phyloP scores from a whole-genome alignment of 2,329 filamentous ascomycete species.

The Trichophyton benhamiae region DNA sequence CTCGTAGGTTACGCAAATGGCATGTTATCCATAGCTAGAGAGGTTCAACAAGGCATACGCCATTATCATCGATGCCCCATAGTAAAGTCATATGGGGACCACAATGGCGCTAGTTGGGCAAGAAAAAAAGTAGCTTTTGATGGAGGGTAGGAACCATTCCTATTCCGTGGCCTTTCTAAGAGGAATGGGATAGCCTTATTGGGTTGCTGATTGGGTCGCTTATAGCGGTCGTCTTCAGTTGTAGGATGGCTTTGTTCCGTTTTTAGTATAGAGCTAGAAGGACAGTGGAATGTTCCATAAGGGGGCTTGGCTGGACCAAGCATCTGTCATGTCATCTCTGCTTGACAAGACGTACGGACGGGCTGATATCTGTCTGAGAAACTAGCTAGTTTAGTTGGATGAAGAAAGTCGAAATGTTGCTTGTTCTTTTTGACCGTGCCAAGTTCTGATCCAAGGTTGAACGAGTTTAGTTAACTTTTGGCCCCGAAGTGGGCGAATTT shows the following conservation, averaged over 20 bases:
- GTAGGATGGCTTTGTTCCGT: slow-evolving; percentile 1
- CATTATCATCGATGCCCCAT: too few relatives aligned
- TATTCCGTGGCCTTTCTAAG: neutral
- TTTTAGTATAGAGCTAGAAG: slow-evolving; percentile 1
- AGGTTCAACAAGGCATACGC: too few relatives aligned
- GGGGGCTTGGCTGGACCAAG: neutral
- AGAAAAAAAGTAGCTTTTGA: neutral
- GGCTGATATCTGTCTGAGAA: neutral
- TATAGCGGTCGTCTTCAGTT: neutral
- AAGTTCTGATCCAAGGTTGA: neutral
- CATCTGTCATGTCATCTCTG: neutral
- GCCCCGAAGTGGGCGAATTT: neutral
- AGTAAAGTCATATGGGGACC: neutral
- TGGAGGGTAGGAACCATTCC: neutral
- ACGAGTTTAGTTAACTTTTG: neutral
- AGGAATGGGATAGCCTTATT: neutral
- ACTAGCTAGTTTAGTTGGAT: neutral
- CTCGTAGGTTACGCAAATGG: neutral
- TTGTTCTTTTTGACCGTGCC: neutral
- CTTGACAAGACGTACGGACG: neutral
- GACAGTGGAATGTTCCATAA: neutral
- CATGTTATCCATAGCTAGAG: too few relatives aligned
- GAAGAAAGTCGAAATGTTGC: neutral
- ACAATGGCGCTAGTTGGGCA: neutral
- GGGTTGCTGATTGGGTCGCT: neutral